phyloP scores from a whole-genome alignment of 805 yeast species.

The Candida taoyuanica region DNA sequence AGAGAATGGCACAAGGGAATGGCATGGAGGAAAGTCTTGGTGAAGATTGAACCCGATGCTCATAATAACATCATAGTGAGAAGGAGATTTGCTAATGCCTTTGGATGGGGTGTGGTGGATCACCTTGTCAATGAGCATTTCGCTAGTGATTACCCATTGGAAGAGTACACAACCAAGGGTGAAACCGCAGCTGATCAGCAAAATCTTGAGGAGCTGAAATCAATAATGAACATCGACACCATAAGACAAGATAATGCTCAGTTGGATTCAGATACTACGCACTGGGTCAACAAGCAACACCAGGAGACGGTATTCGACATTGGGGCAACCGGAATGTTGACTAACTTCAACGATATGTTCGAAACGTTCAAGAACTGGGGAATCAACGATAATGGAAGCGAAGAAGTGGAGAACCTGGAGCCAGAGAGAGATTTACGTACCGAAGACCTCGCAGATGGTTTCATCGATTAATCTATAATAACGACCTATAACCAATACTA shows the following conservation, averaged over 20 bases:
- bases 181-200: slow-evolving; percentile 11
- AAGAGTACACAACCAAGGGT: too few species aligned
- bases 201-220: slow-evolving; percentile 7
- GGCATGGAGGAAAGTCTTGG: slow-evolving; percentile 69
- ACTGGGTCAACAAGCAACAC: slow-evolving; percentile 46
- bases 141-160: too few species aligned
- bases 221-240: slow-evolving; percentile 13
- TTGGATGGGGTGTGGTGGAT: slow-evolving; percentile 79
- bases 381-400: slow-evolving; percentile 4
- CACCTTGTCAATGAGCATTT: slow-evolving; percentile 66
- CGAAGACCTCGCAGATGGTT: slow-evolving; percentile 10
- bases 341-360: slow-evolving; percentile 57
- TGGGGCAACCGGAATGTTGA: slow-evolving; percentile 69
- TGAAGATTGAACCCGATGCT: slow-evolving; percentile 66
- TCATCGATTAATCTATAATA: not conserved
- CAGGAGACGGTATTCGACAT: slow-evolving; percentile 38
- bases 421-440: slow-evolving; percentile 3
- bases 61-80: slow-evolving; percentile 73
- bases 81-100: slow-evolving; percentile 70
- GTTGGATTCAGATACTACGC: slow-evolving; percentile 20
- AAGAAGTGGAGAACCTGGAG: slow-evolving; percentile 1
- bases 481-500: slow-evolving; percentile 8
- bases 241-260: slow-evolving; percentile 12
- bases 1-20: slow-evolving; percentile 63
- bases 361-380: slow-evolving; percentile 38